A percentile compares a stretch with the other conserved stretches of the same genome.
These are phyloP conservation scores for Agaricus bisporus DNA, from an alignment of 768 basidiomycete genomes.

Conservation along the genomic window DNA sequence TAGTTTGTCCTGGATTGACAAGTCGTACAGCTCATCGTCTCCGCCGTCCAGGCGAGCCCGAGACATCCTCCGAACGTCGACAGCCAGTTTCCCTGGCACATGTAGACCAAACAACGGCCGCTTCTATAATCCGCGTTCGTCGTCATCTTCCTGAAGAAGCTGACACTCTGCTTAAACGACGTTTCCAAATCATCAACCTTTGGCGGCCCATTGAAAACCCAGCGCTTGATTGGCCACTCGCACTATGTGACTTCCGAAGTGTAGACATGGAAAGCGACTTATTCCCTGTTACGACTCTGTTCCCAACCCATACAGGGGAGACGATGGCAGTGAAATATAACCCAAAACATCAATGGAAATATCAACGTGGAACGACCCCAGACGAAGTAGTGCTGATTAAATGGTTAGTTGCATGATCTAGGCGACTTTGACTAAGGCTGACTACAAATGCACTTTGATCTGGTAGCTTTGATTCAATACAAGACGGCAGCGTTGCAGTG, in stretches of 20 bases:
- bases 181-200: slow-evolving; percentile 42
- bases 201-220: slow-evolving; percentile 38
- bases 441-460: too few species aligned
- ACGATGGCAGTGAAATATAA: slow-evolving; percentile 40
- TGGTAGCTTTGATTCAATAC: slow-evolving; percentile 20
- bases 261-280: slow-evolving; percentile 35
- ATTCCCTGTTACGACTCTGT: slow-evolving; percentile 37
- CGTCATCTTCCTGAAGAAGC: slow-evolving; percentile 31
- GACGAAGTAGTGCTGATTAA: slow-evolving; percentile 49
- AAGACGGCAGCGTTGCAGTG: slow-evolving; percentile 42
- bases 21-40: slow-evolving; percentile 12
- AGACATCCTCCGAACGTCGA: slow-evolving; percentile 10
- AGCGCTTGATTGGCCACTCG: slow-evolving; percentile 33
- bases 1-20: neutral
- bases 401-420: slow-evolving; percentile 29
- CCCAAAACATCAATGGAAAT: slow-evolving; percentile 46
- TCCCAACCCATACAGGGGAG: slow-evolving; percentile 46
- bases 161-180: slow-evolving; percentile 26
- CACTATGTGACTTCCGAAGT: slow-evolving; percentile 33
- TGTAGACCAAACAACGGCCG: slow-evolving; percentile 32
- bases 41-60: slow-evolving; percentile 12
- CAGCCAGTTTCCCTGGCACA: slow-evolving; percentile 24
- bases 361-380: slow-evolving; percentile 36
- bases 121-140: slow-evolving; percentile 29
- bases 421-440: neutral